Evolutionary conservation across 2,329 filamentous ascomycete genomes (phyloP).

Genomic region (Pseudopithomyces maydicus): DNA sequence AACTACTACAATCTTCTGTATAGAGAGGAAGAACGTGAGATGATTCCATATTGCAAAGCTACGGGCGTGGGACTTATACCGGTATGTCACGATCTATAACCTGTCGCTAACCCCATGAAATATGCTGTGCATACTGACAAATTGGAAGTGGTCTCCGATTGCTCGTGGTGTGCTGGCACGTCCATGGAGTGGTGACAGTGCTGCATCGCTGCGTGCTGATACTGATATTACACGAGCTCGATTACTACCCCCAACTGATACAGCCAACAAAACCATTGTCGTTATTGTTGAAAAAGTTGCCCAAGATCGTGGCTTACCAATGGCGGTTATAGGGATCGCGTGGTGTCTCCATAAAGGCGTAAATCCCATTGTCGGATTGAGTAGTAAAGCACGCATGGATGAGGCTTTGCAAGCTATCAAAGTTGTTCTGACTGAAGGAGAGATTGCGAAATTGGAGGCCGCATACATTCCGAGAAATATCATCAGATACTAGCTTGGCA

Average conservation of each 20-base stretch:
- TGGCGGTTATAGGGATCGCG: background rate
- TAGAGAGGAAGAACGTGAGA: conserved; percentile 57
- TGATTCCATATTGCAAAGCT: conserved; percentile 46
- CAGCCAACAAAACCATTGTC: background rate
- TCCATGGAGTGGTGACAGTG: conserved; percentile 46
- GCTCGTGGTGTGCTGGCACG: conserved; percentile 53
- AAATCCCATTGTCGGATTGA: background rate
- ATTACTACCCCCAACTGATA: background rate
- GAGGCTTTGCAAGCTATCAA: background rate
- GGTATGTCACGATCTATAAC: background rate
- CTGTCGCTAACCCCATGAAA: no score
- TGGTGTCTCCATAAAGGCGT: background rate
- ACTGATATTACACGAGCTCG: background rate
- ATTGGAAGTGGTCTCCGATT: conserved; percentile 37
- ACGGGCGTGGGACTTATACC: conserved; percentile 46
- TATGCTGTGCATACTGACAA: background rate
- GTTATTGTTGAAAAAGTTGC: background rate
- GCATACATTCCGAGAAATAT: background rate
- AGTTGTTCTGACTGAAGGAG: background rate
- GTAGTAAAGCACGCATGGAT: conserved; percentile 1
- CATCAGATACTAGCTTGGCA: no score
- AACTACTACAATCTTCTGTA: conserved; percentile 56
- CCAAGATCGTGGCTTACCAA: background rate
- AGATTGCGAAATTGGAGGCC: background rate
- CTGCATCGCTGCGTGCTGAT: conserved; percentile 44